phyloP scores from a whole-genome alignment of 176 grass and related monocot genomes.

The Oryza meridionalis region DNA sequence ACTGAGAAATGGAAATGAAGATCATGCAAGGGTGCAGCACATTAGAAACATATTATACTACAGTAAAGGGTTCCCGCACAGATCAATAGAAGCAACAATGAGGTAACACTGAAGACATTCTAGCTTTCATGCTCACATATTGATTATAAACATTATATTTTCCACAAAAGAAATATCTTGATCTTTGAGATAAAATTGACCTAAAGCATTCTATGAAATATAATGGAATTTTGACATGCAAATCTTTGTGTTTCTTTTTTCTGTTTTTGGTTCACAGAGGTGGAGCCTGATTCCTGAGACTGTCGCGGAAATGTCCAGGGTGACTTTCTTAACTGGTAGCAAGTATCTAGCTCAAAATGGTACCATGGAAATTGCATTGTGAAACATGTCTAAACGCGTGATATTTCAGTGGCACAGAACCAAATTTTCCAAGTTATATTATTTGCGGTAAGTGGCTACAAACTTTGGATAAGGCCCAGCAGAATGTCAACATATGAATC shows the following conservation, averaged over 20 bases:
- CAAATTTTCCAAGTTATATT: not conserved
- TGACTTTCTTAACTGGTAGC: not conserved
- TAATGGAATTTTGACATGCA: not conserved
- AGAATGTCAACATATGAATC: not conserved
- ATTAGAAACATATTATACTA: conserved; percentile 12
- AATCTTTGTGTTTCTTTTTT: not conserved
- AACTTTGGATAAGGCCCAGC: not conserved
- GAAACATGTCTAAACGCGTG: not conserved
- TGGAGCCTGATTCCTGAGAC: not conserved
- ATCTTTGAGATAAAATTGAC: not conserved
- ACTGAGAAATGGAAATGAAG: not conserved
- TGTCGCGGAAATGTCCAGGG: not conserved
- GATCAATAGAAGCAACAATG: conserved; percentile 5
- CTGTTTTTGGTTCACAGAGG: not conserved
- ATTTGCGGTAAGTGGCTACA: not conserved
- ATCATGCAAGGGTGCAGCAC: conserved; percentile 13
- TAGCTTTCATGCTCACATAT: not conserved
- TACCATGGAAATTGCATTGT: not conserved
- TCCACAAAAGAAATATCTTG: not conserved
- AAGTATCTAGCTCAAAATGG: not conserved
- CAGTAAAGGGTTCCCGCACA: not conserved
- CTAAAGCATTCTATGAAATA: not conserved
- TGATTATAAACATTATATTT: not conserved
- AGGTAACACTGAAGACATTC: not conserved
- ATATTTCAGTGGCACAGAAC: not conserved